Evolutionary conservation across 2,329 filamentous ascomycete species (phyloP), one percentile per base, ranked within the genome.

Genomic region (Cladorrhinum sp.): DNA sequence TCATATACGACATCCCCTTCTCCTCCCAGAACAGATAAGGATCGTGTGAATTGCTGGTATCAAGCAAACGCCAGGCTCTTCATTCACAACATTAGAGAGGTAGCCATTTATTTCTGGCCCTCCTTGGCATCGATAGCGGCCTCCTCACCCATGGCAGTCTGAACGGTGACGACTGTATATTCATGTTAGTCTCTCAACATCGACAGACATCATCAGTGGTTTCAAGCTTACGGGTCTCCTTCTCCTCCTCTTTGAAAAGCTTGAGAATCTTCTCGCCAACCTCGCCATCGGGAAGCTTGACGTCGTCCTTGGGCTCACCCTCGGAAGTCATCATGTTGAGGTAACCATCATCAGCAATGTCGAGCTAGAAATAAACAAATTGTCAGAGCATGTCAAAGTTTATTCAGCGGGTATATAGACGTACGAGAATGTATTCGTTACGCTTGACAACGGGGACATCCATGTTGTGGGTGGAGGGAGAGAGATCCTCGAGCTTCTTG

Each of bases 401-500:
- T 60, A 59, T 36, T 24, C 2, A 4, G 66, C 12, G 45, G n/a
- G 6, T 20, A 20, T 8, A 3, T 25, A 48, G 49, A 85, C 92
- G 87, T 84, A 97, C 92, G 74, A 98, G 87, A 84, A 95, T 89
- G 85, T 90, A 96, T 84, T 97, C 93, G 79, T 84, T 85, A 75
- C 93, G 93, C 72, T 77, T 78, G 80, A 98, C 93, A 81, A 95
- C 89, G 80, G 96, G 96, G 71, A 99, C 95, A 75, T 99, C 92
- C 91, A 96, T 96, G 86, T 96, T 90, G 85, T 90, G 87, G 85
- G 95, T 99, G 77, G 95, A 99, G 72, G 95, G 95, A 80, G 89
- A 97, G 66, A 99, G 88, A 84, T 99, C 96, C 85, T 99, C 95
- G 70, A 96, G 86, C 89, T 99, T 99, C 91, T 97, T 99, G 87